Percentiles rank a stretch among this genome's conserved stretches.
These are phyloP conservation scores for Scortechinia acanthostroma DNA, from an alignment of 2,329 filamentous ascomycete genomes.

Conservation along the genomic window DNA sequence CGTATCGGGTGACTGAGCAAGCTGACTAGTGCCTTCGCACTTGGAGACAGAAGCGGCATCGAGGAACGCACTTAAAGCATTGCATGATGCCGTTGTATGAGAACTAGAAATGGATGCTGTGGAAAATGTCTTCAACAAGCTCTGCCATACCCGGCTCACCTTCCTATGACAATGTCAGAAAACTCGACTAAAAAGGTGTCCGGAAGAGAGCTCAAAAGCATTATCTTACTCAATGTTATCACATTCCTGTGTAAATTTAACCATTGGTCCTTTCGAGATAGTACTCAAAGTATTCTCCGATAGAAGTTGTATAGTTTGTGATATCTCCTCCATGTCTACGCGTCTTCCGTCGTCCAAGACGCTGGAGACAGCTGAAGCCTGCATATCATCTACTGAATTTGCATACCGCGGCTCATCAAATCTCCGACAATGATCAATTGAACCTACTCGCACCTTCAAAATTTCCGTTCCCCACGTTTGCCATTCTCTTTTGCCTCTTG, in stretches of 20 bases:
- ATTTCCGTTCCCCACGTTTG: neutral
- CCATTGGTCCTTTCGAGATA: constrained; percentile 22
- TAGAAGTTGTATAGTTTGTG: constrained; percentile 20
- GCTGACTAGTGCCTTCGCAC: constrained; percentile 15
- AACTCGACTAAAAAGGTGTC: constrained; percentile 1
- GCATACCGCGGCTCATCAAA: too few relatives aligned
- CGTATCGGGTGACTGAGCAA: constrained; percentile 19
- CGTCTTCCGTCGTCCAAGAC: neutral
- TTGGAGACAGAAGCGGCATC: constrained; percentile 21
- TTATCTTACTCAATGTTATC: constrained; percentile 21
- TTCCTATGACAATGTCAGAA: constrained; percentile 1
- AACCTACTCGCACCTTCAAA: neutral
- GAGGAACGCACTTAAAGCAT: constrained; percentile 31
- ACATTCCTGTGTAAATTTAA: constrained; percentile 17
- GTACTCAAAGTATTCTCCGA: constrained; percentile 19
- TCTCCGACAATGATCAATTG: too few relatives aligned
- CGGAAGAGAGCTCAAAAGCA: constrained; percentile 5
- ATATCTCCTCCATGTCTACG: constrained; percentile 18
- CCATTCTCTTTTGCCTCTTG: too few relatives aligned
- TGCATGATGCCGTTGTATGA: constrained; percentile 30
- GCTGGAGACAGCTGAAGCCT: neutral
- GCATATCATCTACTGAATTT: too few relatives aligned
- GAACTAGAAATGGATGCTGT: constrained; percentile 21
- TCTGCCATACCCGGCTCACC: constrained; percentile 22
- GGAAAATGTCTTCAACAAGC: constrained; percentile 27